Evolutionary conservation across 2,329 filamentous ascomycete genomes (phyloP), one percentile per base, ranked within the genome.

Genomic region (Clathrospora elynae): DNA sequence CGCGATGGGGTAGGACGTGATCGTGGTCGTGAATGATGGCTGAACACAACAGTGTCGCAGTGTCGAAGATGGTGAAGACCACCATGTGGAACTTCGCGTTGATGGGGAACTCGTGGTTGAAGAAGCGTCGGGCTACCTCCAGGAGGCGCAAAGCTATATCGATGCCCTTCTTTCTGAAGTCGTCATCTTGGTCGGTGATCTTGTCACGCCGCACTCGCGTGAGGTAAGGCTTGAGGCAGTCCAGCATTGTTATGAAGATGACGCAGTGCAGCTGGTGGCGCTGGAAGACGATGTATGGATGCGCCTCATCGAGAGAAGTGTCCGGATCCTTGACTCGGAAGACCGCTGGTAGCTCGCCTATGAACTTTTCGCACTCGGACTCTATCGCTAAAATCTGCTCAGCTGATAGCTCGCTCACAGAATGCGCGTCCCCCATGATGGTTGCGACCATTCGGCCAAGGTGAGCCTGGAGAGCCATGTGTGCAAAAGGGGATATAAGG

Each of bases 61-160:
- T 77, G 46, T 81, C 76, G 32, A 81, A 81, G 20, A 79, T 73
- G 29, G 70, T 67, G 42, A 79, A 80, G 0, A 77, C 63, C 5
- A 77, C 72, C 36, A 76, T 71, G 49, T 79, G 75, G 28, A 77
- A 78, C 23, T 75, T 78, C 5, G 73, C 70, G 30, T 78, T 75
- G 9, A 73, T 61, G 0, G 75, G 75, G 33, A 71, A 75, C 6
- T 74, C 65, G 23, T 73, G 66, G 12, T 75, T 62, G 36, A 78
- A 76, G 7, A 79, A 69, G 10, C 59, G 52, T 14, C 68, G 67
- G 4, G 76, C 64, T 1, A 68, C 62, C 2, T 58, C 46, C 46
- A 80, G 70, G 2, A 79, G 57, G 31, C 71, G 71, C 12, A 80
- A 51, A 8, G 72, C 68, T 26, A 73, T 71, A 8, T 74, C 61